Evolutionary conservation across 345 rosid species (phyloP).

Genomic region (Dipteronia sinensis): DNA sequence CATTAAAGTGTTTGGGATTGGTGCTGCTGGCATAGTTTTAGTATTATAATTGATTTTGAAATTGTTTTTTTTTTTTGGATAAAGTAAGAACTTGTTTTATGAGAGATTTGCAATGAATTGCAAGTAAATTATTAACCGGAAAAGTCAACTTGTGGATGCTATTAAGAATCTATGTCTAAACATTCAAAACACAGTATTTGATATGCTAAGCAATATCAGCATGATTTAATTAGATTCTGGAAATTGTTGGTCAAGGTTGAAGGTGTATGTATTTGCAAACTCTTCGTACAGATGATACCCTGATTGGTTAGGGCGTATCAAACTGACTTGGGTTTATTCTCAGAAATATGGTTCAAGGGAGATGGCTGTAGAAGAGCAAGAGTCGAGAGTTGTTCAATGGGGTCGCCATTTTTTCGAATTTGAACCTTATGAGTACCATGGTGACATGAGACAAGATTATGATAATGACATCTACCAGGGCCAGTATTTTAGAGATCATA

Average conservation of each 20-base stretch:
- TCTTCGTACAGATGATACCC: not conserved
- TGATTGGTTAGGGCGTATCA: not conserved
- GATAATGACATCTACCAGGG: slow-evolving; percentile 31
- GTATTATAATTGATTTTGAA: slow-evolving; percentile 7
- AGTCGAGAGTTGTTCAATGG: slow-evolving; percentile 60
- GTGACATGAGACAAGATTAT: slow-evolving; percentile 44
- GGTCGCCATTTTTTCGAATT: slow-evolving; percentile 56
- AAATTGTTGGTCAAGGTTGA: not conserved
- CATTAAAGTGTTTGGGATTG: slow-evolving; percentile 6
- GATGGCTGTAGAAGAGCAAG: slow-evolving; percentile 50
- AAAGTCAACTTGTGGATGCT: too few relatives aligned
- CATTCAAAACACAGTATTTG: too few relatives aligned
- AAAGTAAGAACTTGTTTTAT: not conserved
- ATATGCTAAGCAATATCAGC: not conserved
- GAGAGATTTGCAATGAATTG: not conserved
- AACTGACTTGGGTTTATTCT: slow-evolving; percentile 18
- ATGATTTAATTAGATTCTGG: not conserved
- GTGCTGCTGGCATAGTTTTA: not conserved
- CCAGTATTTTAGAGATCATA: slow-evolving; percentile 48
- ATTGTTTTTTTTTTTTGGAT: not conserved
- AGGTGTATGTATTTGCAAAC: not conserved
- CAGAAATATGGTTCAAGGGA: slow-evolving; percentile 18
- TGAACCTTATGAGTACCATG: slow-evolving; percentile 56
- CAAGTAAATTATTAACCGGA: too few relatives aligned
- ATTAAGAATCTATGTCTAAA: too few relatives aligned